Percentiles rank a stretch among this genome's conserved stretches.
phyloP scores from a whole-genome alignment of 1,139 yeast species.

The Debaryomyces robertsiae region DNA sequence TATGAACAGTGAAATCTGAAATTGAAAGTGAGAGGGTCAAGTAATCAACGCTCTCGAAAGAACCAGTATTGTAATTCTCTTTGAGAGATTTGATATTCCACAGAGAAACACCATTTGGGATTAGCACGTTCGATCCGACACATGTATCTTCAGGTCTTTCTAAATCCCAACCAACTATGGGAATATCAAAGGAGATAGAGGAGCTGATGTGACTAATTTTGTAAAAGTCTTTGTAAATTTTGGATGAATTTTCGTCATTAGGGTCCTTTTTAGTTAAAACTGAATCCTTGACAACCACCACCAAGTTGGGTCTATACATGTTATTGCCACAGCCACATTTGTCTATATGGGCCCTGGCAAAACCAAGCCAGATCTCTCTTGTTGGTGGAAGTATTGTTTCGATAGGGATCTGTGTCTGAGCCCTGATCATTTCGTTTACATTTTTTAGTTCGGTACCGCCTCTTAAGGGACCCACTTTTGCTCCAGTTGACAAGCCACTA shows the following conservation, averaged over 20 bases:
- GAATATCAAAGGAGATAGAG: constrained; percentile 37
- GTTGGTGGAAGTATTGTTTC: constrained; percentile 18
- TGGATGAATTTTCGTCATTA: constrained; percentile 1
- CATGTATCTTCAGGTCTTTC: constrained; percentile 29
- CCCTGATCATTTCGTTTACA: constrained; percentile 22
- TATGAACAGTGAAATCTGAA: constrained; percentile 38
- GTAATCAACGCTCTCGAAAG: constrained; percentile 28
- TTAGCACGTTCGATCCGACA: constrained; percentile 32
- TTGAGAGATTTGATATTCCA: constrained; percentile 25
- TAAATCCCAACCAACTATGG: constrained; percentile 34
- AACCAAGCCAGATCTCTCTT: constrained; percentile 38
- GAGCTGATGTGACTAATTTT: constrained; percentile 36
- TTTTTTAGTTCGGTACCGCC: constrained; percentile 43
- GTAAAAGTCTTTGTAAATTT: constrained; percentile 19
- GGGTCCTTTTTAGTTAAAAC: constrained; percentile 7
- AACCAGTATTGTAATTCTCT: constrained; percentile 12
- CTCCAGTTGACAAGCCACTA: constrained; percentile 18
- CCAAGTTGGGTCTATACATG: constrained; percentile 42
- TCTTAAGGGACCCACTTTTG: constrained; percentile 35
- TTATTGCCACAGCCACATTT: constrained; percentile 40
- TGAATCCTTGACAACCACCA: constrained; percentile 24
- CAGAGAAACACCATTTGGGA: constrained; percentile 42
- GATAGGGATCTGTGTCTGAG: constrained; percentile 16
- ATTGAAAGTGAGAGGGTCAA: constrained; percentile 37
- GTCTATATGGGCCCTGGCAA: constrained; percentile 39